Base-by-base conservation (phyloP, 2,329 filamentous ascomycete species). In the Lomentospora prolificans region DNA sequence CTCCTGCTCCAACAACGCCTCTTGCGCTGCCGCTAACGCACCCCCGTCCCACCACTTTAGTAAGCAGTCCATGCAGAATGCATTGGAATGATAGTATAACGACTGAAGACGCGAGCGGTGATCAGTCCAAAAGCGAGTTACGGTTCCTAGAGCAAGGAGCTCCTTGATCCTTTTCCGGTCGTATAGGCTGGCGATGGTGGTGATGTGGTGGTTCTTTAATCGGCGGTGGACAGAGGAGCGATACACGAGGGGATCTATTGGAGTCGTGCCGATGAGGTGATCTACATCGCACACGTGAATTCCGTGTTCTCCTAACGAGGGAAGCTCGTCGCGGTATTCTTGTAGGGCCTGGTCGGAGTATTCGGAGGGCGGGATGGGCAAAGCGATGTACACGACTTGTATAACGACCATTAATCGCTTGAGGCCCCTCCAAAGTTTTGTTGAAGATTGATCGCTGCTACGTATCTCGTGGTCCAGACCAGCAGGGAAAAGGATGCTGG, bases 11-110 rank as follows among this genome's bases (percentile, higher is more conserved):
- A 27, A 19, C 53, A 51, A 8, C 8, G 31, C 44, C 46, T 25
- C 25, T 22, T 19, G 27, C 14, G 36, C 44, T 19, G 28, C 44
- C 19, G 6, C 14, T 3, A n/a, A 7, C 17, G 44, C 46, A 14
- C 24, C 4, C 30, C 17, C 28, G 5, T 55, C 53, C 53, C 53
- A 55, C 53, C 53, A 55, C 14, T 55, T 22, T 6, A 55, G 19
- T 17, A 55, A 31, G 46, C 53, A 55, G 27, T 55, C 53, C 44
- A 55, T 55, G 46, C 53, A 55, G 24, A 55, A 55, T 17, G 53
- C 53, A n/a, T 51, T 55, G 3, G 17, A 27, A 5, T 51, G 53
- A 22, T 55, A 30, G 19, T 51, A 31, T 31, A 55, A 24, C 10
- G 53, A 28, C 1, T 27, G 22, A 2, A 55, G 31, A 12, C 53